A percentile compares a stretch with the other conserved stretches of the same genome.
These are phyloP conservation scores for Nannochloris sp. DNA, from an alignment of 139 green algal species.

Conservation along the genomic window DNA sequence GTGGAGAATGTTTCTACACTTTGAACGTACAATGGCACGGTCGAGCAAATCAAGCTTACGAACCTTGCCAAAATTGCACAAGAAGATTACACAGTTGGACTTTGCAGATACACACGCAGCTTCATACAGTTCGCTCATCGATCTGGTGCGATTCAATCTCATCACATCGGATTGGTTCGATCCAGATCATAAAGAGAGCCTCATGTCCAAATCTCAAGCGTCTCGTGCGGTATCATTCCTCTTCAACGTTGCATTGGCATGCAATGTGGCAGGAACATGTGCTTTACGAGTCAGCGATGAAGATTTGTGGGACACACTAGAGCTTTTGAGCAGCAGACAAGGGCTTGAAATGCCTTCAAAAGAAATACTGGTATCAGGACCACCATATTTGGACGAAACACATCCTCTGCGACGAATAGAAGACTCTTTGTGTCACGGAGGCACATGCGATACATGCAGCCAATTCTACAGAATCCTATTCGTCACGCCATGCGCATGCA, in stretches of 20 bases:
- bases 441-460: constrained; percentile 38
- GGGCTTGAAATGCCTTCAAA: constrained; percentile 13
- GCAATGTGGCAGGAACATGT: constrained; percentile 73
- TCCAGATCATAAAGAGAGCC: constrained; percentile 69
- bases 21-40: constrained; percentile 67
- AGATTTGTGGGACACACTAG: constrained; percentile 51
- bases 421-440: constrained; percentile 40
- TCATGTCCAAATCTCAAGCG: constrained; percentile 48
- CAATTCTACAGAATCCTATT: constrained; percentile 41
- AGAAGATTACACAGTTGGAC: constrained; percentile 52
- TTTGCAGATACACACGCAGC: constrained; percentile 72
- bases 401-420: constrained; percentile 58
- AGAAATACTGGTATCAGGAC: background rate
- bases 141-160: constrained; percentile 70
- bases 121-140: constrained; percentile 80
- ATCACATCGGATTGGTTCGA: constrained; percentile 86
- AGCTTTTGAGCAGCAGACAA: constrained; percentile 34
- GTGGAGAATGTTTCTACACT: constrained; percentile 51
- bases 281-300: constrained; percentile 33
- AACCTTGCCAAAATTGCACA: constrained; percentile 41
- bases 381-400: background rate
- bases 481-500: constrained; percentile 79
- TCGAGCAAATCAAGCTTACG: constrained; percentile 70
- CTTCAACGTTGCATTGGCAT: constrained; percentile 66
- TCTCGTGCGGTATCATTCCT: constrained; percentile 61